phyloP scores from a whole-genome alignment of 1,284 basidiomycete species.

The Marasmius tenuissimus region DNA sequence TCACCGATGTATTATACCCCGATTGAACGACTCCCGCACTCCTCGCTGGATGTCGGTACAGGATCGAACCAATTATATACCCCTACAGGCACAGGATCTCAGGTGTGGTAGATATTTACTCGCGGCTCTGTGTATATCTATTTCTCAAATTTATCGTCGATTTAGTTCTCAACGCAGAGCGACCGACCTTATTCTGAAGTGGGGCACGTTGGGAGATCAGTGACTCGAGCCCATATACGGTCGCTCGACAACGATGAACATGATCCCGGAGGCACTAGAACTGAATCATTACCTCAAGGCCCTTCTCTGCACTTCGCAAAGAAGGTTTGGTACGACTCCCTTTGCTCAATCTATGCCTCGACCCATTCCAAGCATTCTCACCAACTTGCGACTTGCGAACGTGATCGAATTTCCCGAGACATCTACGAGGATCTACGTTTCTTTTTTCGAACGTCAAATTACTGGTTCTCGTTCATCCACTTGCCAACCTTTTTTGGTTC shows the following conservation, averaged over 20 bases:
- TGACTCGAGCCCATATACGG: slow-evolving; percentile 5
- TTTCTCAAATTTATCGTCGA: not conserved
- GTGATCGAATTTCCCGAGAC: slow-evolving; percentile 41
- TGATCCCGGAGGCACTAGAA: slow-evolving; percentile 15
- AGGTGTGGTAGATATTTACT: not conserved
- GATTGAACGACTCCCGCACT: slow-evolving; percentile 1
- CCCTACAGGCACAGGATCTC: not conserved
- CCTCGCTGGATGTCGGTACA: not conserved
- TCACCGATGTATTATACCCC: slow-evolving; percentile 10
- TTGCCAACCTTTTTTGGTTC: slow-evolving; percentile 63
- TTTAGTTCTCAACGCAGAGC: not conserved
- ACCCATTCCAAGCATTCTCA: slow-evolving; percentile 31
- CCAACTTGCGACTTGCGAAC: slow-evolving; percentile 38
- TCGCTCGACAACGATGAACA: slow-evolving; percentile 21
- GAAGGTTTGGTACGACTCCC: slow-evolving; percentile 76
- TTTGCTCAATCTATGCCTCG: slow-evolving; percentile 55
- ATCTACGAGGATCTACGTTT: slow-evolving; percentile 63
- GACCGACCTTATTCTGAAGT: not conserved
- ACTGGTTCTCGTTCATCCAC: slow-evolving; percentile 75
- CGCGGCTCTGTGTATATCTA: not conserved
- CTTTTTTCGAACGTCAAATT: slow-evolving; percentile 61
- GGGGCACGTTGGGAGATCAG: not conserved
- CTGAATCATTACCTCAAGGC: slow-evolving; percentile 27
- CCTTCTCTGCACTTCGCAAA: slow-evolving; percentile 66
- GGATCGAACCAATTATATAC: not conserved